Evolutionary conservation across 805 yeast species (phyloP), one percentile per base, ranked within the genome.

Genomic region (Wilhelminamyces savonicus): DNA sequence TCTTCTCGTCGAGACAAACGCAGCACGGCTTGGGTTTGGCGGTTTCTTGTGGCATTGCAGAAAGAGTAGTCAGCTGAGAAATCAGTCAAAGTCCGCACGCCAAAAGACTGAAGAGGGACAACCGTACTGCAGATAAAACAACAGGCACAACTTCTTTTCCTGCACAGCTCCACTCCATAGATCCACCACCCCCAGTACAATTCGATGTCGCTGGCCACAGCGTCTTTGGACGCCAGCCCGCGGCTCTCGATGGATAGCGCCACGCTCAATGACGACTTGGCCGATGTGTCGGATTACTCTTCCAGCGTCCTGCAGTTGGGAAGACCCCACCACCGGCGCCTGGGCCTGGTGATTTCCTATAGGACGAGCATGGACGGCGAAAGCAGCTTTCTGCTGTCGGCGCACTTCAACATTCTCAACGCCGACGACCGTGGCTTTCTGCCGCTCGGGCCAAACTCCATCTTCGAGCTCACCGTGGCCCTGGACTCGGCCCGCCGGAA

Each of bases 11-110:
- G 44, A 79, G 73, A 58, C 97, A 92, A 14, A 90, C 97, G 52
- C 97, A 90, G 60, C 98, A 90, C 35, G 98, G 97, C 62, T 88
- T 90, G 41, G 94, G 94, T 52, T 85, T 80, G 22, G 59, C 21
- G 30, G 48, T 46, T 32, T 52, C 35, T 10, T 32, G n/a, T n/a
- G 7, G 24, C 12, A 8, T 22, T 7, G 24, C 13, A 10, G 12
- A 22, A 8, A 7, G 24, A 19, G 10, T 19, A 19, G 21, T n/a
- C n/a, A n/a, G n/a, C n/a, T n/a, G n/a, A n/a, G n/a, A n/a, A n/a
- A n/a, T n/a, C n/a, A n/a, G n/a, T n/a, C n/a, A n/a, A n/a, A n/a
- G n/a, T n/a, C n/a, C n/a, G n/a, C n/a, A n/a, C n/a, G n/a, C n/a
- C n/a, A n/a, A n/a, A n/a, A n/a, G n/a, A n/a, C n/a, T n/a, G n/a